Evolutionary conservation across 225 moss, liverwort and hornwort genomes (phyloP), one percentile per base, ranked within the genome.

Genomic region (Rhytidiadelphus loreus): DNA sequence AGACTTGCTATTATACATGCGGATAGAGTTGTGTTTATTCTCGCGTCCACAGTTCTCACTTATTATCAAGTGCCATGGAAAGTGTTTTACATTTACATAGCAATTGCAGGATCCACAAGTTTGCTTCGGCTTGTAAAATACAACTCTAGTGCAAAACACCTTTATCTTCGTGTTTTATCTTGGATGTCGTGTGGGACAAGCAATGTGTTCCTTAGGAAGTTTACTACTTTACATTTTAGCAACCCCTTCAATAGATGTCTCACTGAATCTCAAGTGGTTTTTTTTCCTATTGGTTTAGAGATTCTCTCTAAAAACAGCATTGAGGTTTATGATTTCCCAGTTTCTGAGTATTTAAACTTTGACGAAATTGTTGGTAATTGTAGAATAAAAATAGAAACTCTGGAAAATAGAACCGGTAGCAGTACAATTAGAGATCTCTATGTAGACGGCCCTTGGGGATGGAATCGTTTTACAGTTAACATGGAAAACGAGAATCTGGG

Each of bases 71-170:
- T 71, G 43, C 70, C 70, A 41, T 8, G 4, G 41, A 70, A 41
- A 8, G 70, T 15, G 69, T 69, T 69, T 21, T 69, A 70, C 41
- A 70, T 41, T 70, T 41, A 70, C 3, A 41, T 70, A 8, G 25
- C 41, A 41, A 14, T 70, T 14, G 2, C 39, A 41, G 7, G 8
- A 25, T 4, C 2, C 16, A 43, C 26, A 9, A 14, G 26, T 43
- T 43, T 71, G 9, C 71, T 71, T 43, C 26, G 8, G 9, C 16
- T 43, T 26, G 5, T 16, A 26, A 71, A 5, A 71, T 26, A 43
- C 9, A 3, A 9, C 5, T 43, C 26, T 3, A 2, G 0, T 15
- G 9, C 26, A 26, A 9, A 29, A 44, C 0, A 0, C 0, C 1
- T 0, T 10, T 29, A 9, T 5, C 72, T 72, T 72, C 2, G 8